Conservation (phyloP, 129 eudicot genomes). For the Centrapalus pauciflorus region DNA sequence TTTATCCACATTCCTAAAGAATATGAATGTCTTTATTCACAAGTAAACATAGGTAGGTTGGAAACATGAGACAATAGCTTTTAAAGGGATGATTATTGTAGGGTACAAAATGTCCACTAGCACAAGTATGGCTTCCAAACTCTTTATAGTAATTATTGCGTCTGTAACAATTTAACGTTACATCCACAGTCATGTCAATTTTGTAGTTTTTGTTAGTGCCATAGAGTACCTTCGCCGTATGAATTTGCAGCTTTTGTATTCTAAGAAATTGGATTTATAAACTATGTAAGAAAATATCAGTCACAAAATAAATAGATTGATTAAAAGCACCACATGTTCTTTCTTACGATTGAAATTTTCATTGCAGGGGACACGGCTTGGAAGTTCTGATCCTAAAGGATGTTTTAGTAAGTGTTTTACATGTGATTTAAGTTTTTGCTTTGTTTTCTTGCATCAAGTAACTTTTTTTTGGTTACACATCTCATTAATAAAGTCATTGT, state of each 20-base stretch:
- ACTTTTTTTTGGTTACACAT: background rate
- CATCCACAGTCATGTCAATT: background rate
- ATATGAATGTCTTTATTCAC: background rate
- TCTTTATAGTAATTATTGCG: background rate
- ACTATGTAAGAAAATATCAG: background rate
- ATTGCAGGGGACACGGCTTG: conserved; percentile 97
- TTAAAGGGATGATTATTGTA: background rate
- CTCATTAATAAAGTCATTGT: background rate
- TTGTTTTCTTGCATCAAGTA: background rate
- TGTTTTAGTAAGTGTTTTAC: conserved; percentile 80
- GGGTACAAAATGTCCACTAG: background rate
- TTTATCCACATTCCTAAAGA: background rate
- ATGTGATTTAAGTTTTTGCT: background rate
- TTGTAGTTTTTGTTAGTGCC: background rate
- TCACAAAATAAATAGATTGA: background rate
- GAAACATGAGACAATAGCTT: background rate
- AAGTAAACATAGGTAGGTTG: background rate
- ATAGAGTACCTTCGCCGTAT: background rate
- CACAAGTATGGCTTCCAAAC: background rate
- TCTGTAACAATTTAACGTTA: background rate
- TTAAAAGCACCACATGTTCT: background rate
- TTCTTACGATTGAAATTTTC: conserved; percentile 15
- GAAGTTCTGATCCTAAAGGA: conserved; percentile 98
- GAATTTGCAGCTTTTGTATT: background rate
- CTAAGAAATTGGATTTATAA: background rate